These are phyloP conservation scores for Pestalotiopsis sp. DNA, from an alignment of 2,329 filamentous ascomycete genomes.

Conservation along the genomic window DNA sequence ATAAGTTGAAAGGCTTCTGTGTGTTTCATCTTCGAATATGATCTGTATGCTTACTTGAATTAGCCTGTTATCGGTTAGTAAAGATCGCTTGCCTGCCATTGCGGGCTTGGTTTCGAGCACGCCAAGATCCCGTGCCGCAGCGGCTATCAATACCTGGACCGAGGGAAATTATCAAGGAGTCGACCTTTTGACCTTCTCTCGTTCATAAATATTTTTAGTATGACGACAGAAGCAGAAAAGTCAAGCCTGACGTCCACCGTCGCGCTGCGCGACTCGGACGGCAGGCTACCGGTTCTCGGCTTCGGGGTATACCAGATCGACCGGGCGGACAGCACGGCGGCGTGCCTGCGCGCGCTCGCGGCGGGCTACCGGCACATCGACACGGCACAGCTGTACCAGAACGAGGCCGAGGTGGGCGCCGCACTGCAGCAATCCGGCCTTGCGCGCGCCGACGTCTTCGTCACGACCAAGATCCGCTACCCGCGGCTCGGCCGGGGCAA, in stretches of 20 bases:
- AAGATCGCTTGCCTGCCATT: neutral
- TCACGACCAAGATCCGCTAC: constrained; percentile 61
- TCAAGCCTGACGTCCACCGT: neutral
- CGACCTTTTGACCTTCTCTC: no score
- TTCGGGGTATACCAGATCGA: constrained; percentile 11
- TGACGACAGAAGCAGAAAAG: neutral
- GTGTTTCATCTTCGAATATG: no score
- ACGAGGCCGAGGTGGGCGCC: constrained; percentile 61
- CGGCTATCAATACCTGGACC: neutral
- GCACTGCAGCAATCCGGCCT: constrained; percentile 55
- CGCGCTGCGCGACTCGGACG: neutral
- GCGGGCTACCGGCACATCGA: constrained; percentile 57
- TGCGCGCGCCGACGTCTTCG: constrained; percentile 54
- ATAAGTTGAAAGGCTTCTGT: no score
- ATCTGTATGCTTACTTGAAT: no score
- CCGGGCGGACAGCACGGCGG: neutral
- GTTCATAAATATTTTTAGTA: neutral
- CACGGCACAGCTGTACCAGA: constrained; percentile 64
- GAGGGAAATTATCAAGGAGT: no score
- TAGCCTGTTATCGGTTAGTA: neutral
- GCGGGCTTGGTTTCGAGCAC: neutral
- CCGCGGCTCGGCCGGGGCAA: constrained; percentile 38
- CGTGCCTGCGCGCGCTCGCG: constrained; percentile 44
- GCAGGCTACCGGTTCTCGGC: neutral
- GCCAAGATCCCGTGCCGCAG: neutral